These are phyloP conservation scores for Glycine soja DNA, from an alignment of 306 rosid species.

Conservation along the genomic window DNA sequence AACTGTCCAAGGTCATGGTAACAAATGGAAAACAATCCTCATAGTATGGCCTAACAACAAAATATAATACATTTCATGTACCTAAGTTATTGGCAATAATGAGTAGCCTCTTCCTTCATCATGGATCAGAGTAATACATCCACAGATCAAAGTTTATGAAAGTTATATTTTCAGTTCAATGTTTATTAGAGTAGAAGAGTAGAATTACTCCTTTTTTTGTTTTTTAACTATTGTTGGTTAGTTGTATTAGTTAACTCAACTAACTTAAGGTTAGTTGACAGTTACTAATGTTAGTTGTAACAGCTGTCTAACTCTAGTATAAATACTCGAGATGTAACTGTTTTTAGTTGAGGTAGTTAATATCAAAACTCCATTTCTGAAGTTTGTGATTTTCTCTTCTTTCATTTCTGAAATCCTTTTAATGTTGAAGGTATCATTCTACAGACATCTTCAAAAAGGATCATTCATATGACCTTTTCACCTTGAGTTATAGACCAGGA, in stretches of 20 bases:
- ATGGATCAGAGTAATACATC: slow-evolving; percentile 33
- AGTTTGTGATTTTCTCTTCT: too few species aligned
- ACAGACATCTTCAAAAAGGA: background rate
- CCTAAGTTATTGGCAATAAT: slow-evolving; percentile 23
- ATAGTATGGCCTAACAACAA: slow-evolving; percentile 30
- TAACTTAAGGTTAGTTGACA: too few species aligned
- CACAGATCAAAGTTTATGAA: slow-evolving; percentile 3
- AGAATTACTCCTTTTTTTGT: too few species aligned
- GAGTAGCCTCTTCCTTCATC: slow-evolving; percentile 24
- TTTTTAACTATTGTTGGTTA: too few species aligned
- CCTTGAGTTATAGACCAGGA: slow-evolving; percentile 26
- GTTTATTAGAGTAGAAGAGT: too few species aligned
- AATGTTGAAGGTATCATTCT: background rate
- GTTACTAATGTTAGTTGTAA: too few species aligned
- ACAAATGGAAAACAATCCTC: slow-evolving; percentile 21
- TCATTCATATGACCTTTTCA: background rate
- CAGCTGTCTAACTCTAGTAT: too few species aligned
- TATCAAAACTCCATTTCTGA: too few species aligned
- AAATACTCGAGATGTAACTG: too few species aligned
- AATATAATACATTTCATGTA: background rate
- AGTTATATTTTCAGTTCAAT: slow-evolving; percentile 1
- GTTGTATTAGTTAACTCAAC: too few species aligned
- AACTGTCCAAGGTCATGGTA: background rate
- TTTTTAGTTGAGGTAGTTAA: too few species aligned
- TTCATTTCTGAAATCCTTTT: too few species aligned